These are phyloP conservation scores for Trifolium fragiferum DNA, from an alignment of 306 rosid genomes.

Conservation along the genomic window DNA sequence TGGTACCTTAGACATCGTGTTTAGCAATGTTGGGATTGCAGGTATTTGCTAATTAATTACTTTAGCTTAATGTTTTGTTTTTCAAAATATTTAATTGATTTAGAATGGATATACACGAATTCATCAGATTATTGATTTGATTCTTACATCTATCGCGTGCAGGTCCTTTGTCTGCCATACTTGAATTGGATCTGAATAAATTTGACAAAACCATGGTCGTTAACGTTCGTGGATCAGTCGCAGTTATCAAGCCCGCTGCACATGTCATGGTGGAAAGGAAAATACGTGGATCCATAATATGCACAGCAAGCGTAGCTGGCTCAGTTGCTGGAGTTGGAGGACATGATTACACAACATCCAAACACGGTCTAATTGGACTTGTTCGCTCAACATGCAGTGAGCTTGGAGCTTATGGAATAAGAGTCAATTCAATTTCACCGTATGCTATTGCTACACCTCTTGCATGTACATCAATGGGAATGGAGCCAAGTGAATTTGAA, in stretches of 20 bases:
- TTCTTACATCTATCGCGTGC: too few species aligned
- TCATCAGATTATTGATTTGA: too few species aligned
- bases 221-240: slow-evolving; percentile 60
- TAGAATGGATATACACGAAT: too few species aligned
- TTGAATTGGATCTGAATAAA: slow-evolving; percentile 59
- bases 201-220: too few species aligned
- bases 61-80: too few species aligned
- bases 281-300: slow-evolving; percentile 68
- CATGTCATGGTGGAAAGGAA: slow-evolving; percentile 63
- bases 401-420: slow-evolving; percentile 70
- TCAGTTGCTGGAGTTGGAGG: slow-evolving; percentile 56
- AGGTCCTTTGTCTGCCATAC: slow-evolving; percentile 55
- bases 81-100: too few species aligned
- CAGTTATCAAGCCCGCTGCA: slow-evolving; percentile 65
- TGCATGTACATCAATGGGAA: too few species aligned
- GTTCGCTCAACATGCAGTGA: slow-evolving; percentile 63
- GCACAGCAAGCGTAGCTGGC: slow-evolving; percentile 69
- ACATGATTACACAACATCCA: slow-evolving; percentile 55
- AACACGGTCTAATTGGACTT: slow-evolving; percentile 66
- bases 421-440: slow-evolving; percentile 77
- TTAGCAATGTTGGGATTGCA: too few species aligned
- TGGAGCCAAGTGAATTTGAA: too few species aligned
- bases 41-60: too few species aligned
- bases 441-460: slow-evolving; percentile 62
- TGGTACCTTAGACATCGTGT: too few species aligned